Evolutionary conservation across 345 rosid genomes (phyloP).

Genomic region (Carallia brachiata): DNA sequence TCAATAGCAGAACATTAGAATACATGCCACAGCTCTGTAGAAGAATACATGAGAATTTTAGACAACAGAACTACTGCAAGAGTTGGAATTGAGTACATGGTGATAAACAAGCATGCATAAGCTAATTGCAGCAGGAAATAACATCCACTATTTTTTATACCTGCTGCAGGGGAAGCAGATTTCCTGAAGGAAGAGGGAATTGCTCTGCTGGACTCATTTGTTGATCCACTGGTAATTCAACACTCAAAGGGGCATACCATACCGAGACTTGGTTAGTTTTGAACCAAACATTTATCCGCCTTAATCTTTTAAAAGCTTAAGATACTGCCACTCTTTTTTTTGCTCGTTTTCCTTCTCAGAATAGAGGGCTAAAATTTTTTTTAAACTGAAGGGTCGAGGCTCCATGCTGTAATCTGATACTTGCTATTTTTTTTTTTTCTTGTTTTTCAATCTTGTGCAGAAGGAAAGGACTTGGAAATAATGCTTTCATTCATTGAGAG

Average conservation of each 20-base stretch:
- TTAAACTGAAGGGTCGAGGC: no score
- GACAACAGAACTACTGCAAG: no score
- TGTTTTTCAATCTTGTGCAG: not conserved
- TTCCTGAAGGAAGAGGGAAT: conserved; percentile 17
- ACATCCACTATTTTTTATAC: not conserved
- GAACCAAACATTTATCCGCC: not conserved
- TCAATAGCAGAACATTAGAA: no score
- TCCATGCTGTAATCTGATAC: no score
- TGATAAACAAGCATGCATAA: no score
- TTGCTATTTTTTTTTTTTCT: not conserved
- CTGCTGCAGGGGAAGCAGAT: conserved; percentile 20
- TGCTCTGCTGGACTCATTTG: conserved; percentile 19
- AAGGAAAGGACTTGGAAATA: not conserved
- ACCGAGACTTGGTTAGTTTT: conserved; percentile 17
- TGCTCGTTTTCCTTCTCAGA: no score
- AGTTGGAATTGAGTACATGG: no score
- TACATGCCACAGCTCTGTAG: no score
- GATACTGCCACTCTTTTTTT: no score
- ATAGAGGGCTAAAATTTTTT: no score
- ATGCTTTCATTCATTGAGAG: conserved; percentile 4
- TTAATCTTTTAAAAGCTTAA: not conserved
- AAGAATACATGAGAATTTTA: no score
- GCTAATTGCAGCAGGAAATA: no score
- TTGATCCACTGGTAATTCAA: conserved; percentile 26
- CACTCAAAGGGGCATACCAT: conserved; percentile 28